Percentiles rank a stretch among this genome's conserved stretches.
Evolutionary conservation across 345 rosid species (phyloP).

Genomic region (Eucalyptus paniculata): DNA sequence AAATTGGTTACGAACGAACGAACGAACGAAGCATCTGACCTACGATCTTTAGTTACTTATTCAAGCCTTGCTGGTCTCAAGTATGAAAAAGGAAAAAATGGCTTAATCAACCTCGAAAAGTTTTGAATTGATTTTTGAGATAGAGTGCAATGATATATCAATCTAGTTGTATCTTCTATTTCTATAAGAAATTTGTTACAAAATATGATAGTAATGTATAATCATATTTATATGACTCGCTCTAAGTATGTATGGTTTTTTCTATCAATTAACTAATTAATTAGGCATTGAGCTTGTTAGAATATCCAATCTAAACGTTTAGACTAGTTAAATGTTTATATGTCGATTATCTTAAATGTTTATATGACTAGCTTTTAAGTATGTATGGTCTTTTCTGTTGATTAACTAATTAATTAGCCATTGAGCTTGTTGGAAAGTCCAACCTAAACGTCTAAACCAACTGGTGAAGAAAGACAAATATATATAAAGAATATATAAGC

Average conservation of each 20-base stretch:
- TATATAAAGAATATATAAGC: too few species aligned
- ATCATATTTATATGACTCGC: neutral
- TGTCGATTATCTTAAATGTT: too few species aligned
- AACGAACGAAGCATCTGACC: neutral
- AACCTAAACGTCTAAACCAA: neutral
- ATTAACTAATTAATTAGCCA: neutral
- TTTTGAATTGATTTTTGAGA: neutral
- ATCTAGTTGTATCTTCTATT: neutral
- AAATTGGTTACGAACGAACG: neutral
- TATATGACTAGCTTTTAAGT: too few species aligned
- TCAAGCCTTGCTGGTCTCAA: neutral
- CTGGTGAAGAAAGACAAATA: neutral
- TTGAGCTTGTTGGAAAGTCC: neutral
- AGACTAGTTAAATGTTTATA: too few species aligned
- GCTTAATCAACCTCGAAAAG: neutral
- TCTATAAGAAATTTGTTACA: neutral
- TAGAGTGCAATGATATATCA: neutral
- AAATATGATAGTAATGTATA: neutral
- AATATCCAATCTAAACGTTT: neutral
- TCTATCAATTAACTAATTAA: neutral
- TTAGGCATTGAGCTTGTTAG: neutral
- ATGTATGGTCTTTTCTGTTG: too few species aligned
- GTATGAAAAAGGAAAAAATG: neutral
- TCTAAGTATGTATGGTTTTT: neutral
- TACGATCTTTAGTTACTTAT: neutral